phyloP scores from a whole-genome alignment of 1,284 basidiomycete genomes.

The Peniophora sp. region DNA sequence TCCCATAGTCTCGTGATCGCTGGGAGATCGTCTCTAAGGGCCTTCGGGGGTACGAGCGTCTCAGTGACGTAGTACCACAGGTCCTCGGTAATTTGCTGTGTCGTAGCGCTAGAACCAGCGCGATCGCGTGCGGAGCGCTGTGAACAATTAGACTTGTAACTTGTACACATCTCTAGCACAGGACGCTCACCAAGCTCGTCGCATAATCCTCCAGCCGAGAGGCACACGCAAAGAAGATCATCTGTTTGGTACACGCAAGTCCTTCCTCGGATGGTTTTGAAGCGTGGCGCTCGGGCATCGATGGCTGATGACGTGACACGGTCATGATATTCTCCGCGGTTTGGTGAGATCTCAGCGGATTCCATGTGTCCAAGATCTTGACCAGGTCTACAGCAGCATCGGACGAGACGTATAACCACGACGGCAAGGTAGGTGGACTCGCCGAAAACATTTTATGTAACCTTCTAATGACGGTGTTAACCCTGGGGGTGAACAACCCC shows the following conservation, averaged over 20 bases:
- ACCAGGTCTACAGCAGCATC: not conserved
- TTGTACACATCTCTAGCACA: too few relatives aligned
- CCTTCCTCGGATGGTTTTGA: not conserved
- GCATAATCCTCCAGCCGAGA: not conserved
- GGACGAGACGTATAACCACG: not conserved
- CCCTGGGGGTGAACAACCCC: not conserved
- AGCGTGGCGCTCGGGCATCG: not conserved
- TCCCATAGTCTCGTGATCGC: slow-evolving; percentile 1
- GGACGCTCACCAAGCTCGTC: not conserved
- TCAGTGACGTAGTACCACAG: slow-evolving; percentile 8
- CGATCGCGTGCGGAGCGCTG: not conserved
- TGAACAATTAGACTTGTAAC: too few relatives aligned
- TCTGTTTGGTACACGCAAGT: not conserved
- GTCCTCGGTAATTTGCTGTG: slow-evolving; percentile 4
- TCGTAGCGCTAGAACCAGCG: not conserved
- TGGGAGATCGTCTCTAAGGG: slow-evolving; percentile 12
- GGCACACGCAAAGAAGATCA: not conserved
- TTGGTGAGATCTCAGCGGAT: not conserved
- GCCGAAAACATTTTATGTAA: not conserved
- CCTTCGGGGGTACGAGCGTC: slow-evolving; percentile 13
- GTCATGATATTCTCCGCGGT: not conserved
- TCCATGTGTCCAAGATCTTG: not conserved
- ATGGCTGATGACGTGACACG: not conserved
- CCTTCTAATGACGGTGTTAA: not conserved
- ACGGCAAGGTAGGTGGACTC: not conserved